Evolutionary conservation across 2,329 filamentous ascomycete genomes (phyloP).

Genomic region (Pezicula neosporulosa): DNA sequence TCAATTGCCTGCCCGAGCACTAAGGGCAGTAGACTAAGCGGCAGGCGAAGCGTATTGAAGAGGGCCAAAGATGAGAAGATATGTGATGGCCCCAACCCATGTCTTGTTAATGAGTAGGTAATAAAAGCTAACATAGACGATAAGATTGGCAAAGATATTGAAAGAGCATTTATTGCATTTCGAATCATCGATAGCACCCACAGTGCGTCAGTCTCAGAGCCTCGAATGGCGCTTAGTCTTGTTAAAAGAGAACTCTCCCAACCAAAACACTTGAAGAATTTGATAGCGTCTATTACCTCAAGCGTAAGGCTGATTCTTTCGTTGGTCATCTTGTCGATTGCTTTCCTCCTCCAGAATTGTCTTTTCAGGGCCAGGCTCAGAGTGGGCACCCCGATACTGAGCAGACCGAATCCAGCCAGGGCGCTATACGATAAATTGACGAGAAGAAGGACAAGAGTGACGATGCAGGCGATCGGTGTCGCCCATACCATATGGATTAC

Average conservation of each 20-base stretch:
- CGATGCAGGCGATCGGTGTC: conserved; percentile 68
- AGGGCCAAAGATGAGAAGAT: conserved; percentile 88
- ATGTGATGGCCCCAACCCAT: conserved; percentile 65
- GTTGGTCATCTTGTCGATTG: conserved; percentile 69
- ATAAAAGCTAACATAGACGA: conserved; percentile 93
- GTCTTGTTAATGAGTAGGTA: conserved; percentile 63
- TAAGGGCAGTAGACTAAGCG: conserved; percentile 79
- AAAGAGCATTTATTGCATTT: conserved; percentile 59
- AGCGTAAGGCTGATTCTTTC: conserved; percentile 62
- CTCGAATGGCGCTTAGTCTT: conserved; percentile 53
- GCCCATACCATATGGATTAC: conserved; percentile 89
- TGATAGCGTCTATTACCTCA: conserved; percentile 59
- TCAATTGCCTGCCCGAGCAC: conserved; percentile 84
- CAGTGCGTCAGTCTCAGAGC: conserved; percentile 62
- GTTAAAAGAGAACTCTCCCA: conserved; percentile 63
- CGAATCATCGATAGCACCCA: conserved; percentile 69
- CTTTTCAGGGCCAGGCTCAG: conserved; percentile 71
- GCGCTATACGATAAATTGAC: conserved; percentile 87
- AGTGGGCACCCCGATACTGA: conserved; percentile 75
- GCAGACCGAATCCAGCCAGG: conserved; percentile 76
- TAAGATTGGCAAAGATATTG: conserved; percentile 78
- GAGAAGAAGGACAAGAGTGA: conserved; percentile 74
- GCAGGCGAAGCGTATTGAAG: conserved; percentile 85
- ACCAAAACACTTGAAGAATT: conserved; percentile 66
- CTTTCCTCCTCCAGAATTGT: conserved; percentile 67